A percentile compares a stretch with the other conserved stretches of the same genome.
phyloP scores from a whole-genome alignment of 257 asterid species.

The Buddleja alternifolia region DNA sequence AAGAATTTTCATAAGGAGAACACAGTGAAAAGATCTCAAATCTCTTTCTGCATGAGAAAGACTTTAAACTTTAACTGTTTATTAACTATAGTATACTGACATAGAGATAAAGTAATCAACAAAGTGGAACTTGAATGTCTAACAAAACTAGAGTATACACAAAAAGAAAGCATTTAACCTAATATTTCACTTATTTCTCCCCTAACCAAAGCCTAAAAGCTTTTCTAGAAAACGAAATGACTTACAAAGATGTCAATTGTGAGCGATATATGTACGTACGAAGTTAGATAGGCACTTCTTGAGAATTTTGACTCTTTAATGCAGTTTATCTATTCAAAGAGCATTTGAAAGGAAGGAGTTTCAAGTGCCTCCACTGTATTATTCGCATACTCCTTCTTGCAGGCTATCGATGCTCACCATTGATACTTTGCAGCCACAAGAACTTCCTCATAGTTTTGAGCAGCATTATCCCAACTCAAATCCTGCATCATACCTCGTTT shows the following conservation, averaged over 20 bases:
- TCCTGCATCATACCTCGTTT: constrained; percentile 86
- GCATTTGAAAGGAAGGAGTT: too few relatives aligned
- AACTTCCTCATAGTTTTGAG: constrained; percentile 82
- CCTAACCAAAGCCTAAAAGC: not conserved
- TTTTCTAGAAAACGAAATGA: not conserved
- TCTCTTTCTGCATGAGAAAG: too few relatives aligned
- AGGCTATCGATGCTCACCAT: constrained; percentile 49
- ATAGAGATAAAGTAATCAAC: not conserved
- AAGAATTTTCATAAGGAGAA: too few relatives aligned
- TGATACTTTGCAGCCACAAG: constrained; percentile 90
- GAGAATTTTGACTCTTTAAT: too few relatives aligned
- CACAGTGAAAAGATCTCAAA: too few relatives aligned
- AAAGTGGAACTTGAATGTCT: not conserved
- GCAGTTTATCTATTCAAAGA: too few relatives aligned
- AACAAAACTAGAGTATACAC: not conserved
- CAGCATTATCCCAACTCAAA: constrained; percentile 91
- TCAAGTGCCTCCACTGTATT: too few relatives aligned
- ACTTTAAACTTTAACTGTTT: too few relatives aligned
- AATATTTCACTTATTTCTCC: not conserved
- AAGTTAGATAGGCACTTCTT: not conserved
- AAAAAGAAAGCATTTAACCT: not conserved
- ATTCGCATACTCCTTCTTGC: too few relatives aligned
- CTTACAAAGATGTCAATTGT: not conserved
- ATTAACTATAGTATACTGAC: too few relatives aligned
- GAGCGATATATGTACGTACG: not conserved